phyloP scores from a whole-genome alignment of 192 early-diverging fungal species.

The Linnemannia zychae region DNA sequence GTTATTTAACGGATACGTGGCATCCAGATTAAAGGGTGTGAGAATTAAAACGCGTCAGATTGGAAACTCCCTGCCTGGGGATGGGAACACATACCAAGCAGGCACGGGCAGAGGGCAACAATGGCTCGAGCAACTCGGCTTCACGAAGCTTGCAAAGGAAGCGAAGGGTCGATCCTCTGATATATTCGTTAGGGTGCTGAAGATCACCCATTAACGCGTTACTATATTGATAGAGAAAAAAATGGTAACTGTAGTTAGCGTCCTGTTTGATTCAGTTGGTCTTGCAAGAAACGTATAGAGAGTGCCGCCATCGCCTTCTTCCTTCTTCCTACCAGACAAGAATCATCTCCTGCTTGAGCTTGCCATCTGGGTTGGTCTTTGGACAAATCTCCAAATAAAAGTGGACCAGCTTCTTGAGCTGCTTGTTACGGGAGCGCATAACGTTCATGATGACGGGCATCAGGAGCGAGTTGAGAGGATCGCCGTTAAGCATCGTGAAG shows the following conservation, averaged over 20 bases:
- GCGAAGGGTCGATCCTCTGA: constrained; percentile 93
- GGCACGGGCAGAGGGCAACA: constrained; percentile 87
- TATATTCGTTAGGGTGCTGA: constrained; percentile 99
- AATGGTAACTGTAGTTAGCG: background rate
- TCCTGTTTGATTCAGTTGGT: background rate
- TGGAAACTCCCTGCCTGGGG: background rate
- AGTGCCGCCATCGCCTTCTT: background rate
- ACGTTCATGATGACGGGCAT: constrained; percentile 99
- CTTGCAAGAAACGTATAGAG: background rate
- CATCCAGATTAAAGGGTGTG: background rate
- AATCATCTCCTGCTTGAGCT: constrained; percentile 95
- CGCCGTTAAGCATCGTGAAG: constrained; percentile 92
- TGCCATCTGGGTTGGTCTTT: constrained; percentile 90
- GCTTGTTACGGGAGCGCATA: constrained; percentile 95
- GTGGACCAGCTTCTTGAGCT: constrained; percentile 96
- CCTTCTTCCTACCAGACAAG: constrained; percentile 86
- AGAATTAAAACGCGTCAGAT: background rate
- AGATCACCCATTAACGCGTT: constrained; percentile 96
- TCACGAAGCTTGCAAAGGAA: constrained; percentile 97
- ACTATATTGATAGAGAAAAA: constrained; percentile 55
- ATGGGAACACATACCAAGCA: constrained; percentile 80
- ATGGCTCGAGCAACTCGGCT: constrained; percentile 94
- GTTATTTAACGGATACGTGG: background rate
- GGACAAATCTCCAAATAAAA: constrained; percentile 99
- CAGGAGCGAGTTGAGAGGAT: constrained; percentile 87